Conservation (phyloP, 1,139 yeast species). For the Saccharomyces hybrid region DNA sequence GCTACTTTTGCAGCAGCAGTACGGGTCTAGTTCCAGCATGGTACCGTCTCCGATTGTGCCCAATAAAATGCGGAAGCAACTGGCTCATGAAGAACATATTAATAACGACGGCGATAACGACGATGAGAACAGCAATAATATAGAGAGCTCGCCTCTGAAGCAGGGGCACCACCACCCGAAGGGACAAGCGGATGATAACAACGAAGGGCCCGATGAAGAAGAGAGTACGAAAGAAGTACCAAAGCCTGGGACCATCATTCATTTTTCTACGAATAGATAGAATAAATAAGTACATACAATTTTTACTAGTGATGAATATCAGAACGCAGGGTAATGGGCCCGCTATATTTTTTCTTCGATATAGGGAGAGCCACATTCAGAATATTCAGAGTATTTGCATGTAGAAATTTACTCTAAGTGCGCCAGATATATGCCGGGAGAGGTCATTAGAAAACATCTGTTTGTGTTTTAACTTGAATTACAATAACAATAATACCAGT, state of each 20-base stretch:
- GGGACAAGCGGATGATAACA: not conserved
- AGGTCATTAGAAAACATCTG: not conserved
- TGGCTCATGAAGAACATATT: not conserved
- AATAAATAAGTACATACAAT: not conserved
- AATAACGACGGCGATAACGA: not conserved
- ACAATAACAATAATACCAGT: not conserved
- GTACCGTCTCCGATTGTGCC: constrained; percentile 21
- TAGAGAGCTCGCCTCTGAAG: constrained; percentile 20
- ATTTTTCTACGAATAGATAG: constrained; percentile 13
- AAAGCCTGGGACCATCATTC: constrained; percentile 19
- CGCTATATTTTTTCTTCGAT: not conserved
- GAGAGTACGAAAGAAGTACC: constrained; percentile 19
- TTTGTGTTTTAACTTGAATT: not conserved
- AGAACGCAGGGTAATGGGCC: not conserved
- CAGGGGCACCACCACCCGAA: constrained; percentile 1
- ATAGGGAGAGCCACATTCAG: not conserved
- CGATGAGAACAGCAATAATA: constrained; percentile 2
- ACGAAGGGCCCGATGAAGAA: constrained; percentile 5
- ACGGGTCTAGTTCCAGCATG: constrained; percentile 28
- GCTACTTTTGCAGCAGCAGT: constrained; percentile 28
- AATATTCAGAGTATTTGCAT: not conserved
- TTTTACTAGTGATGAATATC: not conserved
- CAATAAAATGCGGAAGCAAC: constrained; percentile 6
- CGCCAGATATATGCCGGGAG: not conserved
- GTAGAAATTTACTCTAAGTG: not conserved